phyloP scores from a whole-genome alignment of 176 grass and related monocot genomes.

The Puya raimondii region DNA sequence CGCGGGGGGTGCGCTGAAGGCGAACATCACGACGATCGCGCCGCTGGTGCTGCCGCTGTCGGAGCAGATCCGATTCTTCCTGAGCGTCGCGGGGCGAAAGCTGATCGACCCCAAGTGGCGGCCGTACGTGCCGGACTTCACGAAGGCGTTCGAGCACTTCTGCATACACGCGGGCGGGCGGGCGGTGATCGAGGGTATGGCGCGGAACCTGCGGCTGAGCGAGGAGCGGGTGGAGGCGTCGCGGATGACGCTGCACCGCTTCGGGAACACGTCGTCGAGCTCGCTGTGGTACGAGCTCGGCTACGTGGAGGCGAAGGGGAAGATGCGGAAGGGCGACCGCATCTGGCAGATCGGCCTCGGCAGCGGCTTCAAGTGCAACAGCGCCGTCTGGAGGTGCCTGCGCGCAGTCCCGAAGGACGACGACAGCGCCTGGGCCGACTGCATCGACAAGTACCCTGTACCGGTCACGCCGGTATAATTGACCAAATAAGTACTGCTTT shows the following conservation, averaged over 20 bases:
- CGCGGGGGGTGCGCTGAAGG: slow-evolving; percentile 49
- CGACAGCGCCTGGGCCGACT: slow-evolving; percentile 38
- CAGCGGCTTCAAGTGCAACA: slow-evolving; percentile 89
- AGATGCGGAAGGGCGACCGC: slow-evolving; percentile 40
- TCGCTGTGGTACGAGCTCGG: slow-evolving; percentile 64
- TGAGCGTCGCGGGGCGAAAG: slow-evolving; percentile 38
- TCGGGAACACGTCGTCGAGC: slow-evolving; percentile 63
- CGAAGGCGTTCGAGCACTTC: slow-evolving; percentile 50
- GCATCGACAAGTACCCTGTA: slow-evolving; percentile 40
- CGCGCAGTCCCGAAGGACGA: slow-evolving; percentile 17
- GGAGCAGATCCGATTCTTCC: slow-evolving; percentile 56
- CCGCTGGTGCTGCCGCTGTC: slow-evolving; percentile 52
- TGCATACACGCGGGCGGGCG: slow-evolving; percentile 35
- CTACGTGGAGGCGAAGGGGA: slow-evolving; percentile 56
- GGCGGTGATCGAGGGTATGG: slow-evolving; percentile 33
- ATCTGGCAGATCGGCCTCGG: slow-evolving; percentile 63
- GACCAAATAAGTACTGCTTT: too few relatives aligned
- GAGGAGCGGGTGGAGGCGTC: slow-evolving; percentile 68
- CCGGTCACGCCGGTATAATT: too few relatives aligned
- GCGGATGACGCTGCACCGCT: slow-evolving; percentile 67
- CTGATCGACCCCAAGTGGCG: slow-evolving; percentile 8
- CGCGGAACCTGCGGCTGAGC: slow-evolving; percentile 29
- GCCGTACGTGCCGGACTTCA: slow-evolving; percentile 29
- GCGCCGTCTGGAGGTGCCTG: slow-evolving; percentile 76
- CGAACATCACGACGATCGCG: slow-evolving; percentile 54